Evolutionary conservation across 108 stramenopile species (phyloP), one percentile per base, ranked within the genome.

Genomic region (Fistulifera solaris): DNA sequence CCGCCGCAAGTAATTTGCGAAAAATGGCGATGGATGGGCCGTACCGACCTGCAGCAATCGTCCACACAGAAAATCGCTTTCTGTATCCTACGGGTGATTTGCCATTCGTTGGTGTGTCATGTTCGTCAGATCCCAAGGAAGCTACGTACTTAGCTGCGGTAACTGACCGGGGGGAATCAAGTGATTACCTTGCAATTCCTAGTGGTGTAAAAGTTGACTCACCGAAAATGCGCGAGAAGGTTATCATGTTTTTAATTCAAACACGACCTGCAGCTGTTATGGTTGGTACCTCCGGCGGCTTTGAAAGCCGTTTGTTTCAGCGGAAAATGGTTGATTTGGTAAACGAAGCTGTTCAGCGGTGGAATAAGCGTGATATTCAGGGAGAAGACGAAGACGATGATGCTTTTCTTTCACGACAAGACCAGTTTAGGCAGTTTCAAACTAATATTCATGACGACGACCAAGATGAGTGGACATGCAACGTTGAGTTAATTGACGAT

Each of bases 341-440:
- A 24, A 56, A 73, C 1, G 73, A 83, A 46, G 87, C 92, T 11
- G 75, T 71, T 5, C 70, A 85, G 42, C 78, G 75, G 1, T 93
- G 86, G 85, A 77, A 78, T 54, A 80, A 85, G 24, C 66, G 83
- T 47, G 58, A 76, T 5, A 81, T 87, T 28, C 85, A 89, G 61
- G 84, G 85, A 2, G 79, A 87, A 54, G 92, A 93, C 59, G 87
- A 88, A 56, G 92, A 93, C 57, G 92, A 93, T 43, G 87, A 89
- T 46, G 87, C 89, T 21, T 87, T 78, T 60, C 71, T 80, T 50
- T 56, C 67, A 10, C 71, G 83, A 25, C 75, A 73, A 48, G 57
- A 71, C 13, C 63, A 63, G 16, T 78, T 85, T 39, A 58, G 66
- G 22, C 59, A 73, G 58, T 73, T 80, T 66, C 59, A 77, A 38